A percentile compares a stretch with the other conserved stretches of the same genome.
These are phyloP conservation scores for Geotrichum europaeum DNA, from an alignment of 1,139 yeast genomes.

Conservation along the genomic window DNA sequence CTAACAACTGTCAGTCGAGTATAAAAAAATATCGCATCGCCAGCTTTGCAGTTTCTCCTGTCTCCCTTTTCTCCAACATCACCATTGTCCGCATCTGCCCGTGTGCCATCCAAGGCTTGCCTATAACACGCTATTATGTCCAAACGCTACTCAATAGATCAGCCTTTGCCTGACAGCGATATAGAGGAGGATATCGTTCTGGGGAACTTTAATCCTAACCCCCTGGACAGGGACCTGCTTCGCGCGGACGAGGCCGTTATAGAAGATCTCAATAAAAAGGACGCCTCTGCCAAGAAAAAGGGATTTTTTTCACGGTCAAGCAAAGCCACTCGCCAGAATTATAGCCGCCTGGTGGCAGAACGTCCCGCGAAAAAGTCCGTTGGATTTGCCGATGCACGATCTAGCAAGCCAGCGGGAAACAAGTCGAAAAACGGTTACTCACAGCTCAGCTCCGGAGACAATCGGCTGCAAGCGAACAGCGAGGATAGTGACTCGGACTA, in stretches of 20 bases:
- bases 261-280: conserved; percentile 22
- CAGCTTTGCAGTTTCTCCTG: not conserved
- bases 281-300: not conserved
- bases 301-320: conserved; percentile 9
- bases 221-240: conserved; percentile 27
- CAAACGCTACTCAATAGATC: conserved; percentile 27
- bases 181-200: conserved; percentile 27
- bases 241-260: conserved; percentile 29
- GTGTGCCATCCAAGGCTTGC: not conserved
- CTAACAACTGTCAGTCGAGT: not conserved
- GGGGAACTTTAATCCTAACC: conserved; percentile 24
- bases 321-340: conserved; percentile 5
- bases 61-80: not conserved
- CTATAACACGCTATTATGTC: conserved; percentile 18
- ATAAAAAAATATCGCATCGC: not conserved
- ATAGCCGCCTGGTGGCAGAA: conserved; percentile 14
- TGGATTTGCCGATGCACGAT: conserved; percentile 15
- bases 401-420: not conserved
- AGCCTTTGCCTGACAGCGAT: conserved; percentile 24
- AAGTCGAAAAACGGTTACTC: conserved; percentile 7
- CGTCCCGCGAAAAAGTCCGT: conserved; percentile 13
- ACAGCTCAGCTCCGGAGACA: conserved; percentile 1
- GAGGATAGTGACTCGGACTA: conserved; percentile 18
- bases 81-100: not conserved
- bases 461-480: conserved; percentile 1